phyloP scores from a whole-genome alignment of 176 grass and related monocot species.

The Canna indica region DNA sequence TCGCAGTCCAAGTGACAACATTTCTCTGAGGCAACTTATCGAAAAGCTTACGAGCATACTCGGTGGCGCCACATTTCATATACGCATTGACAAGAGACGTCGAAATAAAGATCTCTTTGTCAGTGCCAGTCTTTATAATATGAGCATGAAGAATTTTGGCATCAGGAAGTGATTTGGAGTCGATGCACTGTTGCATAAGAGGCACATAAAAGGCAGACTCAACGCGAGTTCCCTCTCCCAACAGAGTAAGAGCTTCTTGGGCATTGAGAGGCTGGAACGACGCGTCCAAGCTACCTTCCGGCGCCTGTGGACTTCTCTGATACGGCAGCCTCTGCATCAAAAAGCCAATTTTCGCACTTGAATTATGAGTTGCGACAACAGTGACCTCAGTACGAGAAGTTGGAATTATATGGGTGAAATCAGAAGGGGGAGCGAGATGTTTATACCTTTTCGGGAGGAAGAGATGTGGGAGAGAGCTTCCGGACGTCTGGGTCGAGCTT shows the following conservation, averaged over 20 bases:
- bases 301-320: constrained; percentile 14
- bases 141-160: constrained; percentile 44
- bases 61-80: constrained; percentile 32
- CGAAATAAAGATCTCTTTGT: constrained; percentile 36
- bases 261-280: constrained; percentile 24
- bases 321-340: constrained; percentile 23
- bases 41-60: constrained; percentile 33
- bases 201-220: constrained; percentile 56
- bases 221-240: constrained; percentile 31
- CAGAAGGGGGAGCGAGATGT: background rate
- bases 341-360: background rate
- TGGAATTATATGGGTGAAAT: no score
- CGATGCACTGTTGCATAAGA: constrained; percentile 36
- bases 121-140: constrained; percentile 39
- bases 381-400: background rate
- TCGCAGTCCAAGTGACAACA: constrained; percentile 56
- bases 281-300: constrained; percentile 8
- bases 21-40: constrained; percentile 31
- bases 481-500: constrained; percentile 2
- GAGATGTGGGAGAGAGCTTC: background rate
- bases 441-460: constrained; percentile 11
- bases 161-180: constrained; percentile 17
- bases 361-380: background rate
- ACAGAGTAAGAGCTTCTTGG: constrained; percentile 38
- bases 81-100: constrained; percentile 44